Conservation (phyloP, 495 filamentous ascomycete genomes). For the Xylaria longipes region DNA sequence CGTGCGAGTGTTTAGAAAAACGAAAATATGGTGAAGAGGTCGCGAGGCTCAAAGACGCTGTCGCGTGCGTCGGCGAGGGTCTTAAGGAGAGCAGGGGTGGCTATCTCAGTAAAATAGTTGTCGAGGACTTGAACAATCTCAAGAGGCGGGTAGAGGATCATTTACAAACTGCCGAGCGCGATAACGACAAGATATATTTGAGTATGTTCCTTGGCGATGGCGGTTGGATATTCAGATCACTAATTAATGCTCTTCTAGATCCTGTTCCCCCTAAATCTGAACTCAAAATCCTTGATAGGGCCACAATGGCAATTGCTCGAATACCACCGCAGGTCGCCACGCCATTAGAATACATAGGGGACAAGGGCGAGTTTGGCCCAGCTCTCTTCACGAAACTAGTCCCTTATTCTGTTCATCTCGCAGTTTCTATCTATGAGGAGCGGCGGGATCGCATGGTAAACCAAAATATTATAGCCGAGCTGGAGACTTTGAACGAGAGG, state of each 20-base stretch:
- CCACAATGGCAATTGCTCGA: slow-evolving; percentile 83
- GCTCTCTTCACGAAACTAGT: slow-evolving; percentile 91
- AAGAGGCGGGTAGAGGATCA: slow-evolving; percentile 85
- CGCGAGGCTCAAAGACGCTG: slow-evolving; percentile 79
- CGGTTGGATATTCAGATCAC: not conserved
- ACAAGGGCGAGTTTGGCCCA: slow-evolving; percentile 78
- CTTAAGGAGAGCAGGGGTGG: slow-evolving; percentile 75
- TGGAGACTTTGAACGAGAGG: slow-evolving; percentile 80
- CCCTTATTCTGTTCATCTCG: slow-evolving; percentile 93
- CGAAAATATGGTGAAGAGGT: slow-evolving; percentile 96
- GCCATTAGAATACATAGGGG: slow-evolving; percentile 77
- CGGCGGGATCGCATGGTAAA: slow-evolving; percentile 87
- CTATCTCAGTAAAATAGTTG: slow-evolving; percentile 84
- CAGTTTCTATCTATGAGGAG: slow-evolving; percentile 94
- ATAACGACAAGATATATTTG: slow-evolving; percentile 95
- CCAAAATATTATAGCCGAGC: slow-evolving; percentile 79
- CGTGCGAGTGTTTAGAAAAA: slow-evolving; percentile 91
- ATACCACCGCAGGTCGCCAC: slow-evolving; percentile 84
- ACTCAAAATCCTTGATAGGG: slow-evolving; percentile 82
- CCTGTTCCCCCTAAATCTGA: slow-evolving; percentile 88
- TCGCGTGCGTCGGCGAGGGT: slow-evolving; percentile 83
- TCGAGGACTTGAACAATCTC: slow-evolving; percentile 82
- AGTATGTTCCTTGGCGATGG: slow-evolving; percentile 42
- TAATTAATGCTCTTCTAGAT: slow-evolving; percentile 47
- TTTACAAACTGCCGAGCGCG: slow-evolving; percentile 90